Percentiles rank a stretch among this genome's conserved stretches.
These are phyloP conservation scores for Steccherinum ochraceum DNA, from an alignment of 768 basidiomycete species.

Conservation along the genomic window DNA sequence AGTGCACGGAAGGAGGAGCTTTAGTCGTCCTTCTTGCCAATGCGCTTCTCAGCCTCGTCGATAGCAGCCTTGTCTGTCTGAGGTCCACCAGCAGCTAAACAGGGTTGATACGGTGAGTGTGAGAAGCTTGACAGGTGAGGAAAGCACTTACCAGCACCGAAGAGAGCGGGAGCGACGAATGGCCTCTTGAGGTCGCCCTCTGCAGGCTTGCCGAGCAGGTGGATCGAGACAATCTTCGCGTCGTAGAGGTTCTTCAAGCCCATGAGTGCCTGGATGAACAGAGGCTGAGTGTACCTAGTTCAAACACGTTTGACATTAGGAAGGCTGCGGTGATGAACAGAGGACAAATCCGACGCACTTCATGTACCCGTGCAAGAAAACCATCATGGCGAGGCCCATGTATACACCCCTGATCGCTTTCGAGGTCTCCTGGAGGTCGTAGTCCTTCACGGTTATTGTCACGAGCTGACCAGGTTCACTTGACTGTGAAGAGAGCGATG, in stretches of 20 bases:
- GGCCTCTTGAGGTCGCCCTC: slow-evolving; percentile 88
- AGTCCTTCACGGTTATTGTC: slow-evolving; percentile 90
- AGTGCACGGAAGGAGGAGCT: neutral
- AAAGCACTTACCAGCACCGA: slow-evolving; percentile 43
- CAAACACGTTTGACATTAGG: neutral
- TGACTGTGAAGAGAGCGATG: slow-evolving; percentile 29
- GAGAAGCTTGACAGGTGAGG: neutral
- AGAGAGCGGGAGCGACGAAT: slow-evolving; percentile 73
- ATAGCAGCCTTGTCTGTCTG: slow-evolving; percentile 83
- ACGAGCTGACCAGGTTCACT: slow-evolving; percentile 66
- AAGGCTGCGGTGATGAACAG: neutral
- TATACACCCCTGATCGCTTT: slow-evolving; percentile 55
- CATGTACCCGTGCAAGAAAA: slow-evolving; percentile 89
- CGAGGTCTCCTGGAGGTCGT: slow-evolving; percentile 83
- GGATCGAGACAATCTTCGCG: slow-evolving; percentile 76
- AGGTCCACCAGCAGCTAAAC: slow-evolving; percentile 53
- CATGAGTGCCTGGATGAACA: slow-evolving; percentile 95
- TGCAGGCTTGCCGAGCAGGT: slow-evolving; percentile 72
- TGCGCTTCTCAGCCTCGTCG: slow-evolving; percentile 83
- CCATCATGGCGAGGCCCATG: slow-evolving; percentile 33
- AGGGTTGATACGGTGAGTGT: neutral
- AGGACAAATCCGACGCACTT: slow-evolving; percentile 28
- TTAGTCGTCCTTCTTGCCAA: slow-evolving; percentile 78
- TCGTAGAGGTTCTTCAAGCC: slow-evolving; percentile 89
- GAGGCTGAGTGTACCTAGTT: slow-evolving; percentile 76